These are phyloP conservation scores for Asterochloris erici DNA, from an alignment of 139 green algal species.

Conservation along the genomic window DNA sequence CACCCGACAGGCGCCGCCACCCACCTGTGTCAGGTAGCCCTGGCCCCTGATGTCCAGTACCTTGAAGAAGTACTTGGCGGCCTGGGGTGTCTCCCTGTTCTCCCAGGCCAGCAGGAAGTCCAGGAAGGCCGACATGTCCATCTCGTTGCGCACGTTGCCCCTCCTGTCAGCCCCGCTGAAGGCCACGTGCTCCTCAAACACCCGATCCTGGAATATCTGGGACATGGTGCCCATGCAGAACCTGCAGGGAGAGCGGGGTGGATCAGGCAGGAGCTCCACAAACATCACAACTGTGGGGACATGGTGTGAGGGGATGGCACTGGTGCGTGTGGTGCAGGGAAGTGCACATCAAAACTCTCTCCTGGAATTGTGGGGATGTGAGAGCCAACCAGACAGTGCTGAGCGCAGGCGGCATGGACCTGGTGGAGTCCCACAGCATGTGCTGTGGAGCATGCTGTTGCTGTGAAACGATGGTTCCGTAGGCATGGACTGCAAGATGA, in stretches of 20 bases:
- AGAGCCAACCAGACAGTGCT: no score
- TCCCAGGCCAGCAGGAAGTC: slow-evolving; percentile 76
- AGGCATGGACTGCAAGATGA: no score
- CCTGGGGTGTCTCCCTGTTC: slow-evolving; percentile 39
- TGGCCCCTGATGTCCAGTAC: slow-evolving; percentile 56
- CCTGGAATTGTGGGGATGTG: no score
- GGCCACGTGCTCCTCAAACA: slow-evolving; percentile 64
- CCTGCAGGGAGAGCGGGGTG: slow-evolving; percentile 24
- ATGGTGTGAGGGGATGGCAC: no score
- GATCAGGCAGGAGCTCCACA: no score
- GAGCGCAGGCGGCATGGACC: no score
- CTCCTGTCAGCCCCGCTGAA: slow-evolving; percentile 20
- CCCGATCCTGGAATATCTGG: slow-evolving; percentile 53
- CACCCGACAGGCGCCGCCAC: background rate
- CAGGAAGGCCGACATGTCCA: slow-evolving; percentile 67
- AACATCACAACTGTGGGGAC: no score
- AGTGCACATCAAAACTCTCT: no score
- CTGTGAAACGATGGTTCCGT: no score
- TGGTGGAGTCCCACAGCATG: no score
- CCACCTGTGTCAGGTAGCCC: slow-evolving; percentile 38
- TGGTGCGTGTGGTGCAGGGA: no score
- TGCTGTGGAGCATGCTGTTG: no score
- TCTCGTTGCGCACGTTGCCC: slow-evolving; percentile 25
- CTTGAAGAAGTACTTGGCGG: slow-evolving; percentile 68
- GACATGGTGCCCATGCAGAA: slow-evolving; percentile 60